Base-by-base conservation (phyloP, 176 grass and related monocot genomes). In the Tillandsia leiboldiana region DNA sequence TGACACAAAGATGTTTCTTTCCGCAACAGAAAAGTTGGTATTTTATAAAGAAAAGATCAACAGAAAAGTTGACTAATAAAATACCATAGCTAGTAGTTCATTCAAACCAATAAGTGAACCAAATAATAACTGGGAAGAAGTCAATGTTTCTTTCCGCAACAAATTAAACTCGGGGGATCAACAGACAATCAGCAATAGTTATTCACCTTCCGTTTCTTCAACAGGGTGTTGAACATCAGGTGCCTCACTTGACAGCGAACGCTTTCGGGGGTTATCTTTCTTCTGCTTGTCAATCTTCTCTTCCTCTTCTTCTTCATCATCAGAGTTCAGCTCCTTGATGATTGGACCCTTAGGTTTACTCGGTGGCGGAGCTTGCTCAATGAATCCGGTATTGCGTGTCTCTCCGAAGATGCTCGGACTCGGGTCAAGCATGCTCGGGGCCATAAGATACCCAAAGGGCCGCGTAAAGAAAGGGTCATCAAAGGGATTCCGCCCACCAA, bases 171-270 rank as follows among this genome's bases (percentile, higher is more conserved):
- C 3, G 2, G 13, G 2, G 57, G 33, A 4, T 15, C 23, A 29
- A n/a, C 51, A 4, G 14, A 8, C 18, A 64, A 26, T 18, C 12
- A 9, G 12, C 10, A 2, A 9, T 23, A 61, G 6, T 42, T 7
- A 42, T 61, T 7, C 54, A 90, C 86, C 94, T 94, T 84, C 81
- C 76, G 49, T 70, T 70, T 62, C 83, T 77, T 87, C 90, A 66
- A 90, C 87, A 6, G 84, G 90, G 71, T 94, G 82, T 66, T 88
- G 82, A 73, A 99, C 90, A 75, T 80, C 82, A 6, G 79, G 81
- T 51, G 53, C 82, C 20, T 85, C 78, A 27, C 56, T 72, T 54
- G 72, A 42, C 33, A 4, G 33, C 33, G 33, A 42, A 42, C 7
- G 33, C 33, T 42, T 42, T 42, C 33, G 33, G 33, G 33, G 33